Base-by-base conservation (phyloP, 2,329 filamentous ascomycete species). In the Aspergillus pseudotamarii region DNA sequence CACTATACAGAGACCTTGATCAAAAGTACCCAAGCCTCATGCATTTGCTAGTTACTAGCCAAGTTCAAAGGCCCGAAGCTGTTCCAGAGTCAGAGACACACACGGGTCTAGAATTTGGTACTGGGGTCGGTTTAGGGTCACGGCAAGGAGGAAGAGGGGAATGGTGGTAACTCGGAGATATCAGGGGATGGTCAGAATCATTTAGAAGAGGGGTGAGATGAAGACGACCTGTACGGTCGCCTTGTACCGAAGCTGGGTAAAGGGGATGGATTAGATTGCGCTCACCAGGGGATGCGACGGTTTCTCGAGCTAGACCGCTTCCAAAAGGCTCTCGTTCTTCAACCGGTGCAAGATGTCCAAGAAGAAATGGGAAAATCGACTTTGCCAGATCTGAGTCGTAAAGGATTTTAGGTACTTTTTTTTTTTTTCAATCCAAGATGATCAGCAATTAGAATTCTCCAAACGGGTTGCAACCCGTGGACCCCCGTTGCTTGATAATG, bases 311-410 rank as follows among this genome's bases (percentile, higher is more conserved):
- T 45, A 53, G 46, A 45, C 36, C 46, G 41, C 38, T 61, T 63
- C 62, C 60, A 66, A 64, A 62, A 63, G 63, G 21, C 32, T 66
- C 64, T 62, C 36, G 38, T 58, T 65, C 61, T 64, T 64, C 64
- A 65, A 55, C 53, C 55, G 57, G 46, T 48, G 57, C 57, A 67
- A 55, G 54, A 64, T 51, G 60, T 61, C 60, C 57, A 53, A 51
- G 58, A 62, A 60, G 55, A 60, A 60, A 61, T 19, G 55, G 28
- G 19, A 34, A 51, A 51, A 32, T 26, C 28, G 48, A 32, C 48
- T 51, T 51, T 51, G 4, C 48, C 63, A 66, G 62, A 64, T 60
- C 59, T 59, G 48, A 55, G 58, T 57, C 54, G 61, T 51, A 54
- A 63, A 55, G 48, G 58, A 55, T 55, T 55, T 54, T 60, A 50